Base-by-base conservation (phyloP, 331 rosid species). In the Quercus phellos region DNA sequence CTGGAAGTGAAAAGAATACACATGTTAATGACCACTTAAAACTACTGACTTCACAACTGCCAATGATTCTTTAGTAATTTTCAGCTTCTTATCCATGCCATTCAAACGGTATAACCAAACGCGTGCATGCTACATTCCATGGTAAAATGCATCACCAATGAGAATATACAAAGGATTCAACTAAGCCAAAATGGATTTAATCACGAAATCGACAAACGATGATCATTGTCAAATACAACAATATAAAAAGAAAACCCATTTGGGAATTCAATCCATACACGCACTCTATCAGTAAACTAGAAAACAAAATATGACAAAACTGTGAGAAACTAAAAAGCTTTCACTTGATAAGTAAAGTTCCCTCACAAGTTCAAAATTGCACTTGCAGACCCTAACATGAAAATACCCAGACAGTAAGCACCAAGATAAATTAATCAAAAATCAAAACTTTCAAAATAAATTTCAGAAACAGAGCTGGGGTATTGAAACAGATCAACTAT, bases 301-400 rank as follows among this genome's bases (percentile, higher is more conserved):
- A 43, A 42, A 53, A 51, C 27, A 53, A 73, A 30, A 21, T 8
- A 10, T 30, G 46, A 35, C 17, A 66, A 30, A 26, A 9, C 42
- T 27, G 61, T 5, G 27, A 42, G 54, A 60, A 79, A 53, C 29
- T 29, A 12, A 76, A 55, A 22, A 18, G 11, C 4, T 66, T 72
- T 79, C 59, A 86, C 79, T 74, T 74, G 29, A 82, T 17, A 81
- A 75, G 73, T 53, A 34, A 76, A 56, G 79, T 70, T 80, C 61
- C 72, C 55, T 13, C 34, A 54, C 61, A 24, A 69, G 66, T 69
- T 58, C n/a, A 79, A 70, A 60, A 71, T 71, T 77, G 82, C 78
- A 64, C 54, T 70, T 81, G 19, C 76, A 67, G 71, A 55, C 55
- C 74, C 75, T 13, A 68, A 29, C 42, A 74, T 67, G 56, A 73